These are phyloP conservation scores for Monosporascus ibericus DNA, from an alignment of 2,329 filamentous ascomycete species.

Conservation along the genomic window DNA sequence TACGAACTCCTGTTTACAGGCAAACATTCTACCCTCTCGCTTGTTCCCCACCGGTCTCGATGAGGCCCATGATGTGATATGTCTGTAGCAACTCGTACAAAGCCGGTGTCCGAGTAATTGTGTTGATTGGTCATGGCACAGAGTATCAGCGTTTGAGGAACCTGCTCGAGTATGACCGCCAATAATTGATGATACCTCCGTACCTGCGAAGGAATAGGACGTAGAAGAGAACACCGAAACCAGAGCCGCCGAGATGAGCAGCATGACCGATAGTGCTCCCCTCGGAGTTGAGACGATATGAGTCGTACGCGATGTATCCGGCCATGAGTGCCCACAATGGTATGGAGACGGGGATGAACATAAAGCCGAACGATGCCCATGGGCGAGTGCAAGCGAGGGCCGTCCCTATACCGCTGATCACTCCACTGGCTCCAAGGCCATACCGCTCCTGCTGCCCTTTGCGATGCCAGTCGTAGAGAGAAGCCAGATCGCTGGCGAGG, in stretches of 20 bases:
- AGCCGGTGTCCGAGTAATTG: no score
- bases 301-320: constrained; percentile 13
- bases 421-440: constrained; percentile 17
- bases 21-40: not conserved
- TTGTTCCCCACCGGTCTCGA: not conserved
- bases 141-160: no score
- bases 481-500: constrained; percentile 9
- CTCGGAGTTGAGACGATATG: constrained; percentile 8
- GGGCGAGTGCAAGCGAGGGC: constrained; percentile 12
- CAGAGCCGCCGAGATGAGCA: constrained; percentile 18
- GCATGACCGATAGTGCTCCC: constrained; percentile 15
- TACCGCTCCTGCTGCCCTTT: constrained; percentile 1
- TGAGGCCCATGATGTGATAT: no score
- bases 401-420: constrained; percentile 15
- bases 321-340: constrained; percentile 8
- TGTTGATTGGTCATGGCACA: no score
- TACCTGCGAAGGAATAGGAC: constrained; percentile 2
- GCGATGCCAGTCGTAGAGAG: constrained; percentile 7
- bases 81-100: no score
- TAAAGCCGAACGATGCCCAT: constrained; percentile 7
- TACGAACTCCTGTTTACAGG: not conserved
- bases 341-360: constrained; percentile 14
- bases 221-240: constrained; percentile 15
- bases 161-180: not conserved
- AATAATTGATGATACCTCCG: not conserved